phyloP scores from a whole-genome alignment of 2,329 filamentous ascomycete genomes.

The Microcyclospora tardicrescens region DNA sequence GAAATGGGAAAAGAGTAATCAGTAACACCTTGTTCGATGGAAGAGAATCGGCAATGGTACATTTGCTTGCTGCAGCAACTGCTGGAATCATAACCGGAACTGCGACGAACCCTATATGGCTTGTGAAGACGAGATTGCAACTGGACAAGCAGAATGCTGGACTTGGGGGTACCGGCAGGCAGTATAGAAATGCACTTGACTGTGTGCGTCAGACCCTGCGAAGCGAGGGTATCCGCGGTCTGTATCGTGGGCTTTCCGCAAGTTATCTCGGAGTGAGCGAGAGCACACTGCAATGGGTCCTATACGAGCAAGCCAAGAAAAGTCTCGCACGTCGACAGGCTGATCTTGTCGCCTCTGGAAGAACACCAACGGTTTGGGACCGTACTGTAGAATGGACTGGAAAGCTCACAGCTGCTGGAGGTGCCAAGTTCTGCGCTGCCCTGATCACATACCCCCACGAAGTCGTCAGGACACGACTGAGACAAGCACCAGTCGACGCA shows the following conservation, averaged over 20 bases:
- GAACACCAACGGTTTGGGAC: conserved; percentile 58
- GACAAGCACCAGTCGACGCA: conserved; percentile 59
- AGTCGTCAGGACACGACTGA: conserved; percentile 69
- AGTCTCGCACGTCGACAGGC: conserved; percentile 53
- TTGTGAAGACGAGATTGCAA: conserved; percentile 86
- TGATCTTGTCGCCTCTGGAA: conserved; percentile 41
- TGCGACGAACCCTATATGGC: conserved; percentile 90
- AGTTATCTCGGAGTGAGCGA: conserved; percentile 86
- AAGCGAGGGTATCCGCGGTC: conserved; percentile 64
- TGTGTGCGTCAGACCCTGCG: conserved; percentile 72
- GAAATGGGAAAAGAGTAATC: conserved; percentile 76
- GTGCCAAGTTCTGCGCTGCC: conserved; percentile 74
- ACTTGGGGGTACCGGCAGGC: conserved; percentile 42
- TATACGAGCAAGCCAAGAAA: conserved; percentile 86
- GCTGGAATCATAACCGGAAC: conserved; percentile 81
- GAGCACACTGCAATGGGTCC: conserved; percentile 81
- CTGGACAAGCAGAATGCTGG: conserved; percentile 72
- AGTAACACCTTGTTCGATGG: conserved; percentile 61
- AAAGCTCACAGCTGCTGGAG: conserved; percentile 64
- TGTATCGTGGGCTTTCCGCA: conserved; percentile 84
- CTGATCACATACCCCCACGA: conserved; percentile 86
- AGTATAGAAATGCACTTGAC: conserved; percentile 79
- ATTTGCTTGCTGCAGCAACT: conserved; percentile 60
- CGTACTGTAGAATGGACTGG: conserved; percentile 64
- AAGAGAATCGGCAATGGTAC: conserved; percentile 59